Evolutionary conservation across 306 rosid species (phyloP).

Genomic region (Sindora glabra): DNA sequence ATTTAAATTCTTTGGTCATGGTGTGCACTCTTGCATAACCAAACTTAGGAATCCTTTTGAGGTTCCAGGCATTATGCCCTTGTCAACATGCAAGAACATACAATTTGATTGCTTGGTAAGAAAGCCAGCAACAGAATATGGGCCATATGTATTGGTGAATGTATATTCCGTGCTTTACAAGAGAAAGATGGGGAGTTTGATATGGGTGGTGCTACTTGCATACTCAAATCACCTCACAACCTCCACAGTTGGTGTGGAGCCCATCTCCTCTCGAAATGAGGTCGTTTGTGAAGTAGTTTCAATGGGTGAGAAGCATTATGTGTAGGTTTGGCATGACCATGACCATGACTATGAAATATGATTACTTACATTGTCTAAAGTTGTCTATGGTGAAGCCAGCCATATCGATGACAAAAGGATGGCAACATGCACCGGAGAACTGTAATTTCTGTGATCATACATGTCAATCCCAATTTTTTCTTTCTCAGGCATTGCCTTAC

Average conservation of each 20-base stretch:
- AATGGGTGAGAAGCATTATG: no score
- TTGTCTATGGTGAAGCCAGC: constrained; percentile 41
- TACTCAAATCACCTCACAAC: no score
- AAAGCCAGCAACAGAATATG: no score
- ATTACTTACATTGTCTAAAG: constrained; percentile 20
- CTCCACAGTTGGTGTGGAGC: no score
- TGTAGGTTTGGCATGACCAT: no score
- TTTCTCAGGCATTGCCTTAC: constrained; percentile 32
- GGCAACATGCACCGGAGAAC: constrained; percentile 42
- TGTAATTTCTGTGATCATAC: constrained; percentile 34
- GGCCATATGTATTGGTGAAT: no score
- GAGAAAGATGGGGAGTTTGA: neutral
- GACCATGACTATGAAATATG: neutral
- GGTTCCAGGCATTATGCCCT: constrained; percentile 60
- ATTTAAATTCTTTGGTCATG: constrained; percentile 37
- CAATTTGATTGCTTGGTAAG: constrained; percentile 1
- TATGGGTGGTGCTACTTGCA: neutral
- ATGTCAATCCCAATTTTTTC: constrained; percentile 24
- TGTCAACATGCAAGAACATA: neutral
- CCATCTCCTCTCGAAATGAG: no score
- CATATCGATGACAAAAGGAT: constrained; percentile 56
- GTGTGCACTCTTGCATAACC: constrained; percentile 69
- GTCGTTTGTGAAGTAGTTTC: no score
- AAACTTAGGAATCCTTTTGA: constrained; percentile 43
- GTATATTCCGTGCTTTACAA: neutral